phyloP scores from a whole-genome alignment of 169 alveolate species.

The Toxoplasma gondii region DNA sequence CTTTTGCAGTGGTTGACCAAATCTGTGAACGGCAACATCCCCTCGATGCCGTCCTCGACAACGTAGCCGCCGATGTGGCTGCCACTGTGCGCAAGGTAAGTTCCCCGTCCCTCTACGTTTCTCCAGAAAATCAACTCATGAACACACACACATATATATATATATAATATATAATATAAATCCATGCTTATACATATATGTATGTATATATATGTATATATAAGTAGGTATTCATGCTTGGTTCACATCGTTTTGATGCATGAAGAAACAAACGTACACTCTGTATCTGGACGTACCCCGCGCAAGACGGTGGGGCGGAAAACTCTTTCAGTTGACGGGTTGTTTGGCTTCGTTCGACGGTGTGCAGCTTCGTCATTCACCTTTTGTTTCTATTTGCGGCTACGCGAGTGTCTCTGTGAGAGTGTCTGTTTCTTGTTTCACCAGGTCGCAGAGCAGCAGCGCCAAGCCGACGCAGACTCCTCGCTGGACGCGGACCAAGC shows the following conservation, averaged over 20 bases:
- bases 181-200: not conserved
- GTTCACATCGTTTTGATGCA: no score
- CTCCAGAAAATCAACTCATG: not conserved
- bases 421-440: not conserved
- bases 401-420: not conserved
- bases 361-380: not conserved
- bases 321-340: not conserved
- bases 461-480: conserved; percentile 5
- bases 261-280: no score
- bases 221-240: no score
- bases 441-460: conserved; percentile 39
- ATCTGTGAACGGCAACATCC: conserved; percentile 25
- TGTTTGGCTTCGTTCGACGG: not conserved
- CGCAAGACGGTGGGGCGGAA: no score
- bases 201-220: no score
- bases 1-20: conserved; percentile 6
- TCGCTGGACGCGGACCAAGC: not conserved
- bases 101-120: not conserved
- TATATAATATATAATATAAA: no score
- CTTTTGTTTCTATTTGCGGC: not conserved
- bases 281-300: no score
- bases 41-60: conserved; percentile 22
- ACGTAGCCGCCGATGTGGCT: conserved; percentile 22
- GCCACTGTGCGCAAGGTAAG: conserved; percentile 30
- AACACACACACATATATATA: not conserved